A percentile compares a stretch with the other conserved stretches of the same genome.
phyloP scores from a whole-genome alignment of 495 filamentous ascomycete species.

The Letharia lupina region DNA sequence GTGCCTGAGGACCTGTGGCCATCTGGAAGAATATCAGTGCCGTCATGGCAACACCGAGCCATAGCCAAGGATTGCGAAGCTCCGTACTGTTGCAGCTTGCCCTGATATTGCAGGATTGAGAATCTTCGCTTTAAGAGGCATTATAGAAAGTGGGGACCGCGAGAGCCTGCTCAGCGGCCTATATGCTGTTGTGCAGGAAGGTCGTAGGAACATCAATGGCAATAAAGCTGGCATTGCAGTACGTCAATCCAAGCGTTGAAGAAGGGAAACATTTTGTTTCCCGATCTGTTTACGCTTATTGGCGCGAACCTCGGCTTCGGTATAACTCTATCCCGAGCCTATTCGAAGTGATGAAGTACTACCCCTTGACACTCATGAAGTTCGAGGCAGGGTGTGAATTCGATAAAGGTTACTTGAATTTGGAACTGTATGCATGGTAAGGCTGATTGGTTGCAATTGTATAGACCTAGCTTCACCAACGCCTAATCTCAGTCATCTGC shows the following conservation, averaged over 20 bases:
- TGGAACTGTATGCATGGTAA: neutral
- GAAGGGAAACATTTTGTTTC: neutral
- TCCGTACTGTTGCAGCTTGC: constrained; percentile 38
- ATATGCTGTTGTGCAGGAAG: constrained; percentile 36
- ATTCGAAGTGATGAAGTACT: too few species aligned
- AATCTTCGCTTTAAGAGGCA: constrained; percentile 87
- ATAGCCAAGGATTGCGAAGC: constrained; percentile 10
- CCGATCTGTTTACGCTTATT: neutral
- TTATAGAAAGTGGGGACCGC: constrained; percentile 43
- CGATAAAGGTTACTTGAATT: neutral
- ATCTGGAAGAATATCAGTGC: constrained; percentile 39
- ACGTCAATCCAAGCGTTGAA: neutral
- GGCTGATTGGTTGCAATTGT: neutral
- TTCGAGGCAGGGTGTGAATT: too few species aligned
- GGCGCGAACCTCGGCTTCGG: constrained; percentile 15
- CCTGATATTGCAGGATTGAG: constrained; percentile 50
- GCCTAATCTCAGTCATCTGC: neutral
- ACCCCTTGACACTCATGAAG: too few species aligned
- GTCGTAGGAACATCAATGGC: constrained; percentile 47
- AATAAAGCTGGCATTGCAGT: constrained; percentile 16
- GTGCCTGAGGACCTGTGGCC: constrained; percentile 39
- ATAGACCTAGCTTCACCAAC: neutral
- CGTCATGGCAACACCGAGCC: neutral
- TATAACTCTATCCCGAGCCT: neutral
- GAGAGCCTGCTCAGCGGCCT: constrained; percentile 48